phyloP scores from a whole-genome alignment of 2,329 filamentous ascomycete species.

The Hirsutella minnesotensis region DNA sequence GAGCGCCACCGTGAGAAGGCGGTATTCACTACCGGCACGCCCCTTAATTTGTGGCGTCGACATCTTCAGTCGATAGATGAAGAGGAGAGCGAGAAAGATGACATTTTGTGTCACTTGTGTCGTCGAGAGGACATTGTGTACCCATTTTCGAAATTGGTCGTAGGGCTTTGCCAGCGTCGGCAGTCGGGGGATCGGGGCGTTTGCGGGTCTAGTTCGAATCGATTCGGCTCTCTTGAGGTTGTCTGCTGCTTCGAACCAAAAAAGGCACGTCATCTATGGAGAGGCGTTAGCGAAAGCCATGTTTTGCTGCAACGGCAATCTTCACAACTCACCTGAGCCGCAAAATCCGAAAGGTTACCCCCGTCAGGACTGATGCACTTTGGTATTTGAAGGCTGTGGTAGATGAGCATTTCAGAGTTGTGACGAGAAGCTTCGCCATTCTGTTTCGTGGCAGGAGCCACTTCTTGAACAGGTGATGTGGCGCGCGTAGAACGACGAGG shows the following conservation, averaged over 20 bases:
- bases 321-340: conserved; percentile 55
- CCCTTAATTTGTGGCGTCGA: conserved; percentile 83
- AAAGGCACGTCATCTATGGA: conserved; percentile 76
- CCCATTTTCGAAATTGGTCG: conserved; percentile 84
- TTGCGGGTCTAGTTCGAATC: conserved; percentile 29
- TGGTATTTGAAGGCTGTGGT: conserved; percentile 59
- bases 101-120: conserved; percentile 97
- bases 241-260: conserved; percentile 91
- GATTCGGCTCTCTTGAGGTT: conserved; percentile 65
- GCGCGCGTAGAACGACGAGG: conserved; percentile 23
- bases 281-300: neutral
- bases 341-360: conserved; percentile 70
- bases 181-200: conserved; percentile 37
- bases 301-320: neutral
- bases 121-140: conserved; percentile 77
- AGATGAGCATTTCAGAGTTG: conserved; percentile 35
- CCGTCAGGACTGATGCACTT: conserved; percentile 63
- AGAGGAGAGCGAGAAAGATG: conserved; percentile 76
- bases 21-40: conserved; percentile 85
- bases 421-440: conserved; percentile 21
- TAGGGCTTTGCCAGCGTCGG: conserved; percentile 63
- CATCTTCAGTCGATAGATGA: conserved; percentile 87
- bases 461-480: conserved; percentile 24
- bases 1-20: conserved; percentile 82
- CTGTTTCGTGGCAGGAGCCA: conserved; percentile 13